Base-by-base conservation (phyloP, 805 yeast species). In the Torulaspora indica region DNA sequence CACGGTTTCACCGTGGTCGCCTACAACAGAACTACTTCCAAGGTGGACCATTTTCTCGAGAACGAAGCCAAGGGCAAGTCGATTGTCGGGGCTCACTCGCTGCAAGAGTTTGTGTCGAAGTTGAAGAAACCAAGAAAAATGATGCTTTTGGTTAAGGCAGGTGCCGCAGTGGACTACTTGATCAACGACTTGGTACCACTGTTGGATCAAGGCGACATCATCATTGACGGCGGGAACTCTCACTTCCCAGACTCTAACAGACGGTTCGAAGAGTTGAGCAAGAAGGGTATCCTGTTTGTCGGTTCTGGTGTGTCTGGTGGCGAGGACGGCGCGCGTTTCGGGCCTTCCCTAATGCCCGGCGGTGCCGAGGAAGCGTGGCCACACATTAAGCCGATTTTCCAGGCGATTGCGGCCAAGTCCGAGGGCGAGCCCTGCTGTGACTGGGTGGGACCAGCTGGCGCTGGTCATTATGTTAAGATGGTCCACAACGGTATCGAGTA, bases 231-330 rank as follows among this genome's bases (percentile, higher is more conserved):
- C 76, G 98, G 98, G 78, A 91, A 91, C 88, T 93, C 98, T 36
- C 96, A 91, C 74, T 91, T 83, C 93, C 96, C 96, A 71, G 98
- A 91, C 75, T 71, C 96, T 50, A 90, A 90, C 85, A 89, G 98
- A 76, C 87, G 98, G 74, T 88, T 73, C 77, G 91, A 78, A 48
- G 95, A 89, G 68, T 79, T 91, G 69, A 81, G 84, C 70, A 75
- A 71, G 46, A 81, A 91, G 77, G 98, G 95, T 35, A 82, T 90
- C 65, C 74, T 79, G 55, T 93, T 88, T 59, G 98, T 91, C 54
- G 98, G 98, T 64, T 90, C 96, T 52, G 98, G 98, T 85, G 98
- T 93, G 55, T 91, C 98, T 59, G 98, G 98, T 73, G 98, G 98
- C 78, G 98, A 91, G 75, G 98, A 91, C 71, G 98, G 98, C 78